Base-by-base conservation (phyloP, 2,329 filamentous ascomycete species). In the Fusarium papillatum region DNA sequence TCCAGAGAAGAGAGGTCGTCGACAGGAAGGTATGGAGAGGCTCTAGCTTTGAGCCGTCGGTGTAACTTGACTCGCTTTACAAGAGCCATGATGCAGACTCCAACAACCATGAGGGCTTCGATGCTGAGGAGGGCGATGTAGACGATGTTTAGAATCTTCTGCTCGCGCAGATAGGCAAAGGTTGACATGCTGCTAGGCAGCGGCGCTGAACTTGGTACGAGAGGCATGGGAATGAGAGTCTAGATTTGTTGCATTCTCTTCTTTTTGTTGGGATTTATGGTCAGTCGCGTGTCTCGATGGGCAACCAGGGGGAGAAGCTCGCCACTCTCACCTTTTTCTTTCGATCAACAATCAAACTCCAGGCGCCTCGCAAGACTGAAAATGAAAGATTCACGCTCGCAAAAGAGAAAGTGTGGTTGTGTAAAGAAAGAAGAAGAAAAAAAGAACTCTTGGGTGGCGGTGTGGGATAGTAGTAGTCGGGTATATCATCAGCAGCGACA, bases 41-140 rank as follows among this genome's bases (percentile, higher is more conserved):
- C 68, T 61, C 63, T 74, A 24, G 68, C 63, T 26, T 72, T 77
- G 17, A 74, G 71, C 53, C 69, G 72, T 29, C 71, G 69, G 46
- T 73, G 68, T 29, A 69, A 60, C 65, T 71, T 77, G 19, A 82
- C 71, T 64, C 80, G 71, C 71, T 82, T 82, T 24, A 82, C 68
- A 46, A 82, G 73, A 64, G 79, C 79, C 66, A 81, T 80, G 10
- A 82, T 74, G 29, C 81, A 82, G 16, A 87, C 84, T 13, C 83
- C 82, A 36, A 86, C 69, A 5, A 89, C 84, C 82, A 88, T 84
- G 53, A 86, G 69, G 22, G 85, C 83, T 73, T 89, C 86, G 41
- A 88, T 76, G 22, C 83, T 83, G 48, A 88, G 79, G n/a, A 89
- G 83, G 48, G 85, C 84, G 60, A 88, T 83, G 86, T 87, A 88